These are phyloP conservation scores for Scolecobasidium constrictum DNA, from an alignment of 2,329 filamentous ascomycete genomes.

Conservation along the genomic window DNA sequence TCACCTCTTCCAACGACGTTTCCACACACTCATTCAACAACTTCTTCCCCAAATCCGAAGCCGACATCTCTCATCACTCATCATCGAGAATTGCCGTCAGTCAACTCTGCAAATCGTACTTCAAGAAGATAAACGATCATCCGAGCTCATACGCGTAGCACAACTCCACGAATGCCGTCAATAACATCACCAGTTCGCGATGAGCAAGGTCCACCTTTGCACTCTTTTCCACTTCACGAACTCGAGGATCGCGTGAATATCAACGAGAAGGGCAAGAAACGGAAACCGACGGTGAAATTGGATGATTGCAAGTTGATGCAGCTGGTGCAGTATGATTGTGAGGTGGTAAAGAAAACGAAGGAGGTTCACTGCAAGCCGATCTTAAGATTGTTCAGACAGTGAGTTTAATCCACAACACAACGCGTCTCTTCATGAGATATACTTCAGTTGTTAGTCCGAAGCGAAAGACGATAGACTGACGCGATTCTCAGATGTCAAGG, in stretches of 20 bases:
- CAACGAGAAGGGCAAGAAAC: conserved; percentile 38
- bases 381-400: conserved; percentile 48
- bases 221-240: conserved; percentile 40
- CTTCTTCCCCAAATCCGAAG: conserved; percentile 39
- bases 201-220: conserved; percentile 45
- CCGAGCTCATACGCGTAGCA: background rate
- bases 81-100: background rate
- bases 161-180: no score
- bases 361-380: conserved; percentile 43
- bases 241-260: conserved; percentile 42
- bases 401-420: no score
- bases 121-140: background rate
- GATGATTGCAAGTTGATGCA: conserved; percentile 46
- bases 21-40: conserved; percentile 32
- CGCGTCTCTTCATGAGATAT: no score
- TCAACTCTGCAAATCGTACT: background rate
- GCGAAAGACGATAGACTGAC: conserved; percentile 8
- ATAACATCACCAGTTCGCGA: background rate
- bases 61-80: conserved; percentile 19
- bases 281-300: conserved; percentile 44
- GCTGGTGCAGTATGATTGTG: conserved; percentile 52
- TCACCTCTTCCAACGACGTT: conserved; percentile 32
- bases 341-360: conserved; percentile 28
- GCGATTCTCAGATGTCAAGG: conserved; percentile 34
- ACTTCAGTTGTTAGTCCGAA: conserved; percentile 2